Evolutionary conservation across 1,139 yeast species (phyloP).

Genomic region (Geotrichum klebahnii): DNA sequence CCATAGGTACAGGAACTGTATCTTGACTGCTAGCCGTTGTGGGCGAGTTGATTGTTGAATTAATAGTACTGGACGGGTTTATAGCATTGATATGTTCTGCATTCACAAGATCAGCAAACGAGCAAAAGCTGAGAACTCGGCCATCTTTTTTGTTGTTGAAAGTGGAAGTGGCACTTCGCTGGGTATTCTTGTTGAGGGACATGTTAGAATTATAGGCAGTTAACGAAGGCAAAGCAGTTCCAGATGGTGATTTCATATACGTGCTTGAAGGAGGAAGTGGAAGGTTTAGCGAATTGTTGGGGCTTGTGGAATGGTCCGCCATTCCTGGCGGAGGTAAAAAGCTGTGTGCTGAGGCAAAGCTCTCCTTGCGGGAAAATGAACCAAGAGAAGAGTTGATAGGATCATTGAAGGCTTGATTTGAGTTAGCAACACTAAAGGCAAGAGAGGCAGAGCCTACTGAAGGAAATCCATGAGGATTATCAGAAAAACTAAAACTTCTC

Average conservation of each 20-base stretch:
- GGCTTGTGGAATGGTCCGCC: neutral
- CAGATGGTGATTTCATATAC: slow-evolving; percentile 1
- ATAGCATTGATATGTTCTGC: slow-evolving; percentile 6
- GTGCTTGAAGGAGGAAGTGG: neutral
- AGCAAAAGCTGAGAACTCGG: slow-evolving; percentile 20
- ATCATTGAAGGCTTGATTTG: slow-evolving; percentile 4
- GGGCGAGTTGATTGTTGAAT: slow-evolving; percentile 2
- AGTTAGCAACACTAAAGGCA: slow-evolving; percentile 54
- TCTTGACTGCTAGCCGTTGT: neutral
- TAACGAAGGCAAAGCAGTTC: slow-evolving; percentile 3
- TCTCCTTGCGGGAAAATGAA: slow-evolving; percentile 12
- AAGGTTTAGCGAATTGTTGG: neutral
- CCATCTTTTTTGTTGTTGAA: slow-evolving; percentile 9
- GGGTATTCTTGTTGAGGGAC: neutral
- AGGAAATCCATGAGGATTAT: slow-evolving; percentile 2
- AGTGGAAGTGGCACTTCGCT: neutral
- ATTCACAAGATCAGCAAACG: slow-evolving; percentile 19
- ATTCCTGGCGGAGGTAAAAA: neutral
- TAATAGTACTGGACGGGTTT: neutral
- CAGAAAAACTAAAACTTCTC: slow-evolving; percentile 16
- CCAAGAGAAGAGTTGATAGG: neutral
- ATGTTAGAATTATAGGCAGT: too few species aligned
- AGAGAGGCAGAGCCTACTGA: slow-evolving; percentile 66
- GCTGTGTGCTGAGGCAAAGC: slow-evolving; percentile 10
- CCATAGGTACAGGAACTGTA: neutral